Percentiles rank a stretch among this genome's conserved stretches.
Conservation (phyloP, 495 filamentous ascomycete species). For the Xylaria nigripes region DNA sequence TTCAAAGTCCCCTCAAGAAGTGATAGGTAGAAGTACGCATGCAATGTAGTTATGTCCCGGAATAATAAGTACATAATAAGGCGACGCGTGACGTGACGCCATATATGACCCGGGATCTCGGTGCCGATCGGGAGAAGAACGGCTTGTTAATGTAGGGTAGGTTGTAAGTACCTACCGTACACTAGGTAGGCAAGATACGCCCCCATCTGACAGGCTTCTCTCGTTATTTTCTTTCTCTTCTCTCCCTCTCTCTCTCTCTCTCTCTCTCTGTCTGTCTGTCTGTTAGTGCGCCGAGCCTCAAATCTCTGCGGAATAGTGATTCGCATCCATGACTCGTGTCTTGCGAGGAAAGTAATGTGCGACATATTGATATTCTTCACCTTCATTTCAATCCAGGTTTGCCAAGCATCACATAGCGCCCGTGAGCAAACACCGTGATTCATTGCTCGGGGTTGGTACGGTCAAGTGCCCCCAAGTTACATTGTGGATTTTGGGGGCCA, state of each 20-base stretch:
- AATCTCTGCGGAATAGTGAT: background rate
- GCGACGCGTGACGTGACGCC: slow-evolving; percentile 2
- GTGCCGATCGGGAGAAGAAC: slow-evolving; percentile 10
- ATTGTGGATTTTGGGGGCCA: too few relatives aligned
- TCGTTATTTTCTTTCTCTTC: background rate
- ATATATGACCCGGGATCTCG: slow-evolving; percentile 8
- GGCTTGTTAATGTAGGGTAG: background rate
- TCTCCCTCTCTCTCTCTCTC: background rate
- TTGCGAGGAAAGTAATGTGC: background rate
- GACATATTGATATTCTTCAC: too few relatives aligned
- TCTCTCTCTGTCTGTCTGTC: background rate
- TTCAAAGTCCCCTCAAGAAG: background rate
- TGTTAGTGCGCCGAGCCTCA: background rate
- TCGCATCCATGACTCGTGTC: background rate
- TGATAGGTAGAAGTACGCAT: background rate
- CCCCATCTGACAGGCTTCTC: background rate
- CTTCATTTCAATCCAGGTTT: too few relatives aligned
- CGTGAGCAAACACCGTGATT: too few relatives aligned
- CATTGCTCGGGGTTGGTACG: background rate
- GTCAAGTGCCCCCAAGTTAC: background rate
- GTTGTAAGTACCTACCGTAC: too few relatives aligned
- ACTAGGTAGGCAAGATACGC: too few relatives aligned
- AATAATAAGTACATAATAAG: background rate
- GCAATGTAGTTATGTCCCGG: background rate
- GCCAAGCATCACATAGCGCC: too few relatives aligned